Conservation (phyloP, 2,329 filamentous ascomycete species). For the Ceratocystis albifundus region DNA sequence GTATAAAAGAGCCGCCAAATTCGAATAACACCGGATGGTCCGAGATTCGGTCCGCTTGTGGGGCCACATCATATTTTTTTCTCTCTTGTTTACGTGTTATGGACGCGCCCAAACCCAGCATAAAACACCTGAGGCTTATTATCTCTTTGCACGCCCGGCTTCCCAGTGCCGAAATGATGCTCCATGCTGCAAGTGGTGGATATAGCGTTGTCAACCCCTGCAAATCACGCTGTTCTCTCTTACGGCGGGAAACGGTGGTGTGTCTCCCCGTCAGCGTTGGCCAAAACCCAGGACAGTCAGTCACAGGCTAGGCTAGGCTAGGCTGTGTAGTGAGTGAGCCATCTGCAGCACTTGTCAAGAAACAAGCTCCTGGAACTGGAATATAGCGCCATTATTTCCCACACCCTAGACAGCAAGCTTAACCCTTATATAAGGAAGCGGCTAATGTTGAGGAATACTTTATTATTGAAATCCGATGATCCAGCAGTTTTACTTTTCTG, state of each 20-base stretch:
- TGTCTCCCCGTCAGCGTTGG: no score
- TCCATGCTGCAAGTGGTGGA: not conserved
- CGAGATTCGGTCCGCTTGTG: constrained; percentile 23
- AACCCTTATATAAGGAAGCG: not conserved
- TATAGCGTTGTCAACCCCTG: not conserved
- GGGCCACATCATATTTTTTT: constrained; percentile 10
- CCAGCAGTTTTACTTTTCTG: no score
- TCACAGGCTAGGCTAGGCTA: no score
- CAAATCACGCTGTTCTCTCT: not conserved
- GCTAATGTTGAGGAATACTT: no score
- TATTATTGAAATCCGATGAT: no score
- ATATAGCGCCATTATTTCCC: not conserved
- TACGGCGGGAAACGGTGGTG: no score
- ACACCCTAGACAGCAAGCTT: no score
- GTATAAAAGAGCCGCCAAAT: constrained; percentile 1
- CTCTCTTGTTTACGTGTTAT: not conserved
- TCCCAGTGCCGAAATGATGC: not conserved
- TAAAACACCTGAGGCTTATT: not conserved
- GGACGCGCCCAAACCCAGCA: not conserved
- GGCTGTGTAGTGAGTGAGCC: no score
- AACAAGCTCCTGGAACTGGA: no score
- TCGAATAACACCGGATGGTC: constrained; percentile 21
- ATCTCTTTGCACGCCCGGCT: not conserved
- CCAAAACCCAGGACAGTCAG: no score
- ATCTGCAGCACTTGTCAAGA: no score